Conservation (phyloP, 2,329 filamentous ascomycete genomes). For the Zymoseptoria ardabiliae region DNA sequence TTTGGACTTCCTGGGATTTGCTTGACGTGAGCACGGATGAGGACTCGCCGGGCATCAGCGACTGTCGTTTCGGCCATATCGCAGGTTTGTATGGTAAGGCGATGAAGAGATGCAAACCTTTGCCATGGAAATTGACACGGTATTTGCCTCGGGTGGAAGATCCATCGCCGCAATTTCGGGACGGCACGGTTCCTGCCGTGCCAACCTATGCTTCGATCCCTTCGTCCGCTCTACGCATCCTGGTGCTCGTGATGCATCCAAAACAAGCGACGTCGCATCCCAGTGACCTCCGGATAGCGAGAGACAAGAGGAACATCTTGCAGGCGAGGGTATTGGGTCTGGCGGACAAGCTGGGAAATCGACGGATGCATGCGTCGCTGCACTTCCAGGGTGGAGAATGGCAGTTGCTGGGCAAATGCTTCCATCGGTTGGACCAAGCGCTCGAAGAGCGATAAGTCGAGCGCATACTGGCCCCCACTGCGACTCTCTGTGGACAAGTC, state of each 20-base stretch:
- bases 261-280: conserved; percentile 48
- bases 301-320: conserved; percentile 37
- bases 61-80: too few relatives aligned
- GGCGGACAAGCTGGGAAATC: conserved; percentile 52
- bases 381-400: conserved; percentile 40
- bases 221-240: too few relatives aligned
- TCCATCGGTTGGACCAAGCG: conserved; percentile 39
- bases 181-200: too few relatives aligned
- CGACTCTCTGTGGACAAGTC: conserved; percentile 44
- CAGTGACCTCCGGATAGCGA: conserved; percentile 35
- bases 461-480: conserved; percentile 44
- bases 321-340: conserved; percentile 51
- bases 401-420: neutral
- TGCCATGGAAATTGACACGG: too few relatives aligned
- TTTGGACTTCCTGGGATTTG: neutral
- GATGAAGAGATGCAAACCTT: too few relatives aligned
- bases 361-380: conserved; percentile 61
- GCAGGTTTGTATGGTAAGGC: too few relatives aligned
- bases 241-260: conserved; percentile 57
- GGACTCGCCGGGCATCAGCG: neutral
- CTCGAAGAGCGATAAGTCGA: conserved; percentile 58
- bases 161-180: too few relatives aligned
- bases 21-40: neutral
- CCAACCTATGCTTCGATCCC: too few relatives aligned
- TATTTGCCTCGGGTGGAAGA: too few relatives aligned